Evolutionary conservation across 176 grass and related monocot species (phyloP), one percentile per base, ranked within the genome.

Genomic region (Metroxylon sagu): DNA sequence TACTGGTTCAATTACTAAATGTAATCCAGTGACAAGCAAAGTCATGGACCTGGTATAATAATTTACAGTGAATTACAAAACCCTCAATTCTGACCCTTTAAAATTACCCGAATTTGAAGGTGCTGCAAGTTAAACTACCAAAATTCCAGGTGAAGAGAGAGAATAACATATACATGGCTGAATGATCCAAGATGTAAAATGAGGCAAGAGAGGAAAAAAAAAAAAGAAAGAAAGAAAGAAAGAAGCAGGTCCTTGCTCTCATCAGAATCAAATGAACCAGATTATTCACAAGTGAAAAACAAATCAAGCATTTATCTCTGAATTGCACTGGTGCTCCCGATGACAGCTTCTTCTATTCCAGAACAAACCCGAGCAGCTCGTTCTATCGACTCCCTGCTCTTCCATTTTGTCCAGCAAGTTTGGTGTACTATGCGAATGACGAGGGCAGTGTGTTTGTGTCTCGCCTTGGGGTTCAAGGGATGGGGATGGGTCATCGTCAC

Each of bases 331-430:
- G 49, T 98, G 78, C 82, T 98, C 88, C 61, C 93, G 82, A 27
- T 98, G 87, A 60, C 93, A 98, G 67, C 84, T 98, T 80, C 93
- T 79, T 69, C 93, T 71, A 50, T 79, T 82, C 81, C 93, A 98
- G 70, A 90, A 95, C 74, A 87, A 85, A 56, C 86, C 68, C 5
- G 91, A 95, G 83, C 93, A 92, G 31, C 84, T 91, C 19, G 65
- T 80, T 52, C 72, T 70, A 54, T 81, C 93, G 25, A 77, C 26
- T 67, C 81, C 84, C 25, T 76, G 68, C 59, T 72, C 78, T 59
- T 82, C 84, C 60, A 73, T 83, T 67, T 85, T 89, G 49, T 83
- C 84, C 70, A 76, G 51, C 59, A 81, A 84, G 16, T 49, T 61
- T 19, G 68, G 73, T 48, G 66, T 55, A 17, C 71, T 61, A 64